phyloP scores from a whole-genome alignment of 1,284 basidiomycete species.

The Neolentinus lepideus region DNA sequence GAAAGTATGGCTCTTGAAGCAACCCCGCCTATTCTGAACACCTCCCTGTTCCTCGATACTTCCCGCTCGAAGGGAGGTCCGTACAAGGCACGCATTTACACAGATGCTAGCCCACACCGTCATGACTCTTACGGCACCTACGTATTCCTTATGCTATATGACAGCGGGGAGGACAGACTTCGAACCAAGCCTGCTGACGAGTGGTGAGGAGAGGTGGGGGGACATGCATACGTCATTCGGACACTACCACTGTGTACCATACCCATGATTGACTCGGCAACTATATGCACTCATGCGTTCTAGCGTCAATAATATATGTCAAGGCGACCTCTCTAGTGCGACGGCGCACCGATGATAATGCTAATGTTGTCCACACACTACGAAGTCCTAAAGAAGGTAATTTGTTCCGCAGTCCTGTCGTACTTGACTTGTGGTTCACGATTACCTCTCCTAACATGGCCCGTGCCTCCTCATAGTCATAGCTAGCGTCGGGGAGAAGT shows the following conservation, averaged over 20 bases:
- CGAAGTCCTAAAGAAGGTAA: too few relatives aligned
- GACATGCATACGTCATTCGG: neutral
- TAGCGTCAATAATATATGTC: neutral
- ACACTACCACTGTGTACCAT: neutral
- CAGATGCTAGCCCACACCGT: too few relatives aligned
- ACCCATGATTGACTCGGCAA: neutral
- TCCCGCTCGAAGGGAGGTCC: too few relatives aligned
- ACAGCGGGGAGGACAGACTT: neutral
- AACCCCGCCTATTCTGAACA: neutral
- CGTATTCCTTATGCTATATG: too few relatives aligned
- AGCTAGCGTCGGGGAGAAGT: neutral
- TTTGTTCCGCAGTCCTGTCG: too few relatives aligned
- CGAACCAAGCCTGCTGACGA: neutral
- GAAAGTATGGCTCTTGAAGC: constrained; percentile 45
- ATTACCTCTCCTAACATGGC: neutral
- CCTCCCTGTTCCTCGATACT: neutral
- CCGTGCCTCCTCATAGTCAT: neutral
- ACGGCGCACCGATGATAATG: neutral
- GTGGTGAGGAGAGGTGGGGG: neutral
- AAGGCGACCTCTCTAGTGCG: neutral
- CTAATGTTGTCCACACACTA: neutral
- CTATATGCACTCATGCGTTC: neutral
- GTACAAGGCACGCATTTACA: too few relatives aligned
- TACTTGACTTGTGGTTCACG: neutral
- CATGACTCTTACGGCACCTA: too few relatives aligned